Base-by-base conservation (phyloP, 345 rosid genomes). In the Hibiscus mutabilis region DNA sequence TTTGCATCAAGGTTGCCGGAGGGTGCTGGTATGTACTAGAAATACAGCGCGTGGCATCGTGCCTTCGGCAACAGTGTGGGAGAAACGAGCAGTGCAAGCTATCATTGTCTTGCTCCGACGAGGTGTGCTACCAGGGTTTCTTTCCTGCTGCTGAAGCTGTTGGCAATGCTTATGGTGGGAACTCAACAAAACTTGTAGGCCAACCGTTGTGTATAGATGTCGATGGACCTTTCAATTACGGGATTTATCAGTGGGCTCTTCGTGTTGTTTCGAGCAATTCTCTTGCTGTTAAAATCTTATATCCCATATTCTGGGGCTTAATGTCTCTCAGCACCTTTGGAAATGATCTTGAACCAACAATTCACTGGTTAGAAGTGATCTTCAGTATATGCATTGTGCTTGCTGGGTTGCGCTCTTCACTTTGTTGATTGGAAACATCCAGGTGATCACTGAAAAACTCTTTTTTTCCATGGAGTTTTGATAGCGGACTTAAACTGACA, bases 1-100 rank as follows among this genome's bases (percentile, higher is more conserved):
- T 42, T 49, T 44, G 49, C 14, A 44, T 21, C 64, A 19, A 88
- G 90, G 88, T 84, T 49, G 79, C 84, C 5, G 93, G 93, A 69
- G 93, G 90, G 9, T 86, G 85, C 69, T 88, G 93, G 93, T 88
- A 86, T 56, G 81, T 82, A 11, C 89, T 88, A 0, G 86, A 86
- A 0, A 84, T 76, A 25, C 84, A 80, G 35, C 80, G 86, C 0
- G 85, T 85, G 0, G 79, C 73, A 22, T 66, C 81, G 2, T 88
- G 93, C 61, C 84, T 88, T 22, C 75, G 70, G 74, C 68, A 75
- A 63, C 83, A 80, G 14, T 83, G 88, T 19, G 80, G 60, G 29
- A 73, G 70, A 44, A 73, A 55, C 27, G 63, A 64, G 2, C 69
- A 65, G 6, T 81, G 85, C 78, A 66, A 76, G 0, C 82, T 76